Base-by-base conservation (phyloP, 371 early-diverging fungal genomes). In the Lichtheimia corymbifera region DNA sequence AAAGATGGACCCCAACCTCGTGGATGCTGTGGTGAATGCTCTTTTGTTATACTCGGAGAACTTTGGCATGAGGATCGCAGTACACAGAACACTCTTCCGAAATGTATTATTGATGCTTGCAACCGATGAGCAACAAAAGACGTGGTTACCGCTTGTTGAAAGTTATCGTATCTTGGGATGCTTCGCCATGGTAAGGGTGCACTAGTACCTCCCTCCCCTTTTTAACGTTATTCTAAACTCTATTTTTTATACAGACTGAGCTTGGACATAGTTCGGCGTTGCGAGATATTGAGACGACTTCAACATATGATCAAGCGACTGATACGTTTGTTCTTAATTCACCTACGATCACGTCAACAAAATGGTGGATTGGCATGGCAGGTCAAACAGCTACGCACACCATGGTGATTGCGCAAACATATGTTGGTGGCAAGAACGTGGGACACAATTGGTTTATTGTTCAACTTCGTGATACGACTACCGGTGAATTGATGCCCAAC, bases 301-400 rank as follows among this genome's bases (percentile, higher is more conserved):
- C 96, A 13, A 95, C 95, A 1, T 92, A 83, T 62, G 91, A 92
- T 69, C 74, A 75, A 40, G 74, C 77, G 13, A 82, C 86, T 1
- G 91, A 93, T 62, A 88, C 92, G 62, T 95, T 88, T 62, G 80
- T 92, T 22, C 83, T 96, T 70, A 87, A 95, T 65, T 91, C 95
- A 14, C 94, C 95, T 5, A 84, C 88, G 4, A 72, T 94, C 35
- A 91, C 93, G 1, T 73, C 94, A 20, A 91, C 94, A 18, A 95
- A 91, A 73, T 95, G 94, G 93, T 96, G 96, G 95, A 94, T 95
- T 69, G 96, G 96, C 50, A 92, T 93, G 68, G 88, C 92, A 15
- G 92, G 88, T 4, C 87, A 91, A 66, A 84, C 90, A 4, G 89
- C 92, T 22, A 90, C 92, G 0, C 91, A 92, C 67, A 82, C 88